Base-by-base conservation (phyloP, 257 asterid genomes). In the Haberlea rhodopensis region DNA sequence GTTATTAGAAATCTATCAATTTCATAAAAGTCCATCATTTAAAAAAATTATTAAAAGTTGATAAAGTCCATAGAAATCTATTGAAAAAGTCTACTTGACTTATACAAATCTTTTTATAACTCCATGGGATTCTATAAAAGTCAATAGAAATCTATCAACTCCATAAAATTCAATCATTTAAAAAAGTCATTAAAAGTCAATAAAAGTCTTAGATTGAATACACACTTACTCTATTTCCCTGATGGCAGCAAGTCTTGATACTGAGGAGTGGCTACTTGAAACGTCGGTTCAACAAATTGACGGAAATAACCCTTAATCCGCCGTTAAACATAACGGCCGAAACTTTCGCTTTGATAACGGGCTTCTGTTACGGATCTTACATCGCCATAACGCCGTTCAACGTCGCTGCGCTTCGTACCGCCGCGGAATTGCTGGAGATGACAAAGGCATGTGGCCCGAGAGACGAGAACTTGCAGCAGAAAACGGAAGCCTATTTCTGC, bases 241-340 rank as follows among this genome's bases (percentile, higher is more conserved):
- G 8, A 34, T 40, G n/a, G 21, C 84, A 91, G 98, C 94, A 74
- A 15, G 77, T 85, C 53, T 67, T 91, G 75, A 73, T 66, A 10
- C 76, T 85, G 19, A 80, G 72, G 76, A 85, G 97, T 61, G 75
- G 80, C 67, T 82, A 80, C 59, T 53, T 91, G 67, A 76, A 76
- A 76, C 89, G 85, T 49, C 85, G 68, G 45, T 82, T 89, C 1
- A 63, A 31, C 15, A 75, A 72, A 20, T 23, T 79, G 52, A 63
- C 96, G 8, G 88, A 89, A 80, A 70, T 91, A 74, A 85, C 80
- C 75, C 84, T 91, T 63, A 73, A 94, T 1, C 96, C 96, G 29
- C 90, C 94, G 85, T 82, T 89, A 63, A 82, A 81, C 48, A 86
- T 89, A 82, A 87, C 96, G 80, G 74, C 91, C 2, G 88, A 76